phyloP scores from a whole-genome alignment of 208 protist species.

The Trypanosomatidae sp. region DNA sequence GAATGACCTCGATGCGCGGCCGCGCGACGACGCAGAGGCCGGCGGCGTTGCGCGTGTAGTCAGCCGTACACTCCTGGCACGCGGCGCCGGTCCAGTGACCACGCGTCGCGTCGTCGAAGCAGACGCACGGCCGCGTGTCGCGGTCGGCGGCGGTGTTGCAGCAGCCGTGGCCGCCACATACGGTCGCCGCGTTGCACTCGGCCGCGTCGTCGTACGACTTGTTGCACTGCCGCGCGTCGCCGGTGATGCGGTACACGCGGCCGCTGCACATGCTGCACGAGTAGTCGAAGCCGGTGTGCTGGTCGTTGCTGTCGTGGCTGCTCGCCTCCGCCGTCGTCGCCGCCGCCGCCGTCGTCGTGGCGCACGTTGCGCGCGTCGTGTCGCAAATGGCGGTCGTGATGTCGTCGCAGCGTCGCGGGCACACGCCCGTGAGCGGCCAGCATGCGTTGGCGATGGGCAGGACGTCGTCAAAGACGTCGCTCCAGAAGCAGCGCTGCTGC shows the following conservation, averaged over 20 bases:
- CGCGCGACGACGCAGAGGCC: conserved; percentile 5
- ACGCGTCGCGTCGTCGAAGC: conserved; percentile 15
- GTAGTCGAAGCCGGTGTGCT: conserved; percentile 18
- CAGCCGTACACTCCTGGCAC: conserved; percentile 18
- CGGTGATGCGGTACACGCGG: conserved; percentile 21
- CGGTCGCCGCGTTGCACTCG: conserved; percentile 5
- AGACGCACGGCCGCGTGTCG: conserved; percentile 12
- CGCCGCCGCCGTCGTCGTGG: not conserved
- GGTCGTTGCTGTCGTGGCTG: too few relatives aligned
- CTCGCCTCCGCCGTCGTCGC: not conserved
- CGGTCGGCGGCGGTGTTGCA: conserved; percentile 10
- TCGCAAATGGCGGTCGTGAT: conserved; percentile 19
- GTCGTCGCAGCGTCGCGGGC: conserved; percentile 18
- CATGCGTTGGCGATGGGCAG: conserved; percentile 35
- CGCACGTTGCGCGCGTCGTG: not conserved
- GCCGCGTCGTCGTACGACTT: conserved; percentile 6
- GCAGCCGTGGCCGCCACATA: conserved; percentile 47
- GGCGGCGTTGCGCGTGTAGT: conserved; percentile 11
- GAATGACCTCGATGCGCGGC: conserved; percentile 21
- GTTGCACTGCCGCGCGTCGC: conserved; percentile 3
- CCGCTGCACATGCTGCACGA: conserved; percentile 45
- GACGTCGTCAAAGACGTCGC: conserved; percentile 13
- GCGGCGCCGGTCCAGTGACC: conserved; percentile 22
- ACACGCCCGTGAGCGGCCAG: conserved; percentile 24
- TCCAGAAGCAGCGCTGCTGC: conserved; percentile 26